Base-by-base conservation (phyloP, 2,329 filamentous ascomycete genomes). In the Colletotrichum sp. region DNA sequence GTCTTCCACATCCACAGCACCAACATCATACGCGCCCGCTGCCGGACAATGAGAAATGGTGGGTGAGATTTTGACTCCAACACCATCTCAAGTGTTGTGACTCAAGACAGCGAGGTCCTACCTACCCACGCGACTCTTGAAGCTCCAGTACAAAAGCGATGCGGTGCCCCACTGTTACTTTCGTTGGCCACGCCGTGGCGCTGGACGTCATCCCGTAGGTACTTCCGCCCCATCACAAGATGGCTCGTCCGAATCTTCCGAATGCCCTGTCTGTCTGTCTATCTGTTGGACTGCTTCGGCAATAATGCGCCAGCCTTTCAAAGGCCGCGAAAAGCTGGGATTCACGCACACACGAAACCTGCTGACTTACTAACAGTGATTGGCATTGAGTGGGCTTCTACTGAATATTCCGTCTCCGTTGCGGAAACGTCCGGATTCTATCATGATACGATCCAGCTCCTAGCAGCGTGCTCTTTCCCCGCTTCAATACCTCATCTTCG, bases 161-260 rank as follows among this genome's bases (percentile, higher is more conserved):
- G n/a, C 43, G 11, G 13, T 21, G 43, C n/a, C 43, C 65, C 34
- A 24, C 66, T 72, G 21, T 63, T 63, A 58, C 33, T 34, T 65
- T 72, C 33, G 18, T 16, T 59, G 21, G 24, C n/a, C 55, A 27
- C 24, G 5, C 24, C 24, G 24, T 27, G 24, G 29, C 11, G 21
- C 43, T 21, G 33, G 29, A 71, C 55, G 63, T 68, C 69, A 64
- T 69, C 68, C 51, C 29, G 62, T 27, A 27, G 24, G 24, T 51
- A n/a, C 57, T 61, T 68, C 54, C 64, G 54, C 54, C 16, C 38
- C 59, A 6, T 66, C 51, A 61, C 47, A 34, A 51, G 21, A 36
- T 43, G 18, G 38, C 57, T 63, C 29, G 34, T 67, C 63, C 72
- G 72, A 67, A 71, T 47, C 68, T 71, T 72, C 72, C 68, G 72